Conservation (phyloP, 176 grass and related monocot species). For the Cenchrus americanus region DNA sequence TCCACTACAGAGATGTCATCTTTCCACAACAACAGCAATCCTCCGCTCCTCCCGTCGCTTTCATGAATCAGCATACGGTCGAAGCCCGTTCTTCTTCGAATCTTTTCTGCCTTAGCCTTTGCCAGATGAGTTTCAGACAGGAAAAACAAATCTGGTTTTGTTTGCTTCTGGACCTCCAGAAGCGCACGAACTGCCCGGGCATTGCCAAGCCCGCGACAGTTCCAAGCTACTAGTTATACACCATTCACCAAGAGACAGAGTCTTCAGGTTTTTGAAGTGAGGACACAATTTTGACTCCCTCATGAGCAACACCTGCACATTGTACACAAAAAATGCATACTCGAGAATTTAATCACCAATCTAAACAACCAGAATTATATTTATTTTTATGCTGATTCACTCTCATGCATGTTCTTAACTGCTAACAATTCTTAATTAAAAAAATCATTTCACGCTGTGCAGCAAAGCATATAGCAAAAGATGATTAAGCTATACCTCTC, state of each 20-base stretch:
- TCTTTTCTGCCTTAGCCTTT: too few species aligned
- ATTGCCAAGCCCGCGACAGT: too few species aligned
- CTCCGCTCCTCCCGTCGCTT: too few species aligned
- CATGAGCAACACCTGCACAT: constrained; percentile 28
- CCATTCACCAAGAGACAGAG: constrained; percentile 39
- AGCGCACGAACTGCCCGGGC: too few species aligned
- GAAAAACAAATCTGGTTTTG: too few species aligned
- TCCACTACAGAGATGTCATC: too few species aligned
- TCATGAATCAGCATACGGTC: too few species aligned
- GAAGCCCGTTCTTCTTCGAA: too few species aligned
- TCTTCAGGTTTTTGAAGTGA: constrained; percentile 35
- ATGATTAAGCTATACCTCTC: constrained; percentile 12
- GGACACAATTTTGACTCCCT: constrained; percentile 6
- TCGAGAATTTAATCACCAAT: neutral
- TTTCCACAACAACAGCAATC: too few species aligned
- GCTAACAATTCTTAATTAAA: neutral
- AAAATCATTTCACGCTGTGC: neutral
- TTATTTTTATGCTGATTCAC: neutral
- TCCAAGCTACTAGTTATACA: too few species aligned
- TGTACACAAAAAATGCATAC: neutral
- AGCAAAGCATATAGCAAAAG: neutral
- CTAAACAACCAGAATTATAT: neutral
- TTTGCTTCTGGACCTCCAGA: too few species aligned
- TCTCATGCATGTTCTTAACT: neutral
- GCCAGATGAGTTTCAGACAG: too few species aligned